These are phyloP conservation scores for Leccinellum albellum DNA, from an alignment of 768 basidiomycete genomes.

Conservation along the genomic window DNA sequence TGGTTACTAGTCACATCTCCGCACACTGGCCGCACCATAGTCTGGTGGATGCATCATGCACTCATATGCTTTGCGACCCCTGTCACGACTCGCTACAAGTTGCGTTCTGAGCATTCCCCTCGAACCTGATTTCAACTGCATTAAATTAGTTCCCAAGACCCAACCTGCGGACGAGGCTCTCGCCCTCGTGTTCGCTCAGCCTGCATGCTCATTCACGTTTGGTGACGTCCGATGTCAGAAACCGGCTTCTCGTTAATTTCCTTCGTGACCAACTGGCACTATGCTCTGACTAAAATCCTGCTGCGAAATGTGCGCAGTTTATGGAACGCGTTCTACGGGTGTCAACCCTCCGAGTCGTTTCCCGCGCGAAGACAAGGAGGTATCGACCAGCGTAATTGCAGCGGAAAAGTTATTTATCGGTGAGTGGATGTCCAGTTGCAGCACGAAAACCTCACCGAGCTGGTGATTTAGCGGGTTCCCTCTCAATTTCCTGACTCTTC, in stretches of 20 bases:
- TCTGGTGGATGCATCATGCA: not conserved
- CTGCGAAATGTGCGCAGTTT: not conserved
- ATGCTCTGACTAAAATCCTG: not conserved
- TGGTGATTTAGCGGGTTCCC: not conserved
- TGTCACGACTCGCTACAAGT: too few relatives aligned
- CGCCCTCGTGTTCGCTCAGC: not conserved
- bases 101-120: not conserved
- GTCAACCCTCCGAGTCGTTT: not conserved
- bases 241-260: not conserved
- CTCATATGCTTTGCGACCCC: too few relatives aligned
- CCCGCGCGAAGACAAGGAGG: not conserved
- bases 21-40: not conserved
- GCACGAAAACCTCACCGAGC: not conserved
- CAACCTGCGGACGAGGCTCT: not conserved
- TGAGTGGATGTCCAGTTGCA: not conserved
- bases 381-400: not conserved
- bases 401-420: not conserved
- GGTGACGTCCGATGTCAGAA: not conserved
- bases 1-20: not conserved
- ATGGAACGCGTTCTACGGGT: not conserved
- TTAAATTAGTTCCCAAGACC: not conserved
- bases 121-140: not conserved
- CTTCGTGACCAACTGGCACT: not conserved
- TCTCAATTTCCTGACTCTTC: not conserved
- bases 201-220: not conserved